These are phyloP conservation scores for Metrosideros polymorpha DNA, from an alignment of 441 rosid species.

Conservation along the genomic window DNA sequence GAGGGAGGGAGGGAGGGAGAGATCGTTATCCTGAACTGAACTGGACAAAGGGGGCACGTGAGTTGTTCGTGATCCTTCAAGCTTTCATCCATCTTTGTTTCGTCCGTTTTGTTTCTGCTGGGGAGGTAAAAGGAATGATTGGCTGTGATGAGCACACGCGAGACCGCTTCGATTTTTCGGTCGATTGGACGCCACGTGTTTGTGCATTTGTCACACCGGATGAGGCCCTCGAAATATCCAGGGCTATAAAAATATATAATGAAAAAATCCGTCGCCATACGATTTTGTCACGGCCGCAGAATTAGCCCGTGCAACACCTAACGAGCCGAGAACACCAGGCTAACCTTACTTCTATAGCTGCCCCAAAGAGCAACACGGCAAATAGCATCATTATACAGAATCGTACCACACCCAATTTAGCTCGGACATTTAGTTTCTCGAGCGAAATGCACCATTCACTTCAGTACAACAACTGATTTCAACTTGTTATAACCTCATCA, in stretches of 20 bases:
- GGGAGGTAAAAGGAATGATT: background rate
- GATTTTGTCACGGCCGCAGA: no score
- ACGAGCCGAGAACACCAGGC: no score
- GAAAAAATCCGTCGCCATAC: background rate
- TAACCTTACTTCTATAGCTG: no score
- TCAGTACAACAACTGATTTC: no score
- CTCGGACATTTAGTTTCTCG: no score
- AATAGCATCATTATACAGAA: no score
- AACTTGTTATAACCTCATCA: no score
- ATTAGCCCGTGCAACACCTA: no score
- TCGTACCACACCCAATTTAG: no score
- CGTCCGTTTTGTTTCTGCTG: slow-evolving; percentile 8
- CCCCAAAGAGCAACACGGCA: no score
- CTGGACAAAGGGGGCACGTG: background rate
- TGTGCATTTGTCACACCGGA: background rate
- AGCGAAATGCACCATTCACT: no score
- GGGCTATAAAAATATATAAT: fast-evolving
- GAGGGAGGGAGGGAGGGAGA: background rate
- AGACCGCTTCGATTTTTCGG: background rate
- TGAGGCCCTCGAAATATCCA: background rate
- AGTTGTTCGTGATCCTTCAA: background rate
- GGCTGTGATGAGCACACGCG: slow-evolving; percentile 23
- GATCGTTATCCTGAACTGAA: background rate
- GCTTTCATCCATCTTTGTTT: background rate
- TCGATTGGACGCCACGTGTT: background rate